These are phyloP conservation scores for Ophiostoma populinum DNA, from an alignment of 2,329 filamentous ascomycete genomes.

Conservation along the genomic window DNA sequence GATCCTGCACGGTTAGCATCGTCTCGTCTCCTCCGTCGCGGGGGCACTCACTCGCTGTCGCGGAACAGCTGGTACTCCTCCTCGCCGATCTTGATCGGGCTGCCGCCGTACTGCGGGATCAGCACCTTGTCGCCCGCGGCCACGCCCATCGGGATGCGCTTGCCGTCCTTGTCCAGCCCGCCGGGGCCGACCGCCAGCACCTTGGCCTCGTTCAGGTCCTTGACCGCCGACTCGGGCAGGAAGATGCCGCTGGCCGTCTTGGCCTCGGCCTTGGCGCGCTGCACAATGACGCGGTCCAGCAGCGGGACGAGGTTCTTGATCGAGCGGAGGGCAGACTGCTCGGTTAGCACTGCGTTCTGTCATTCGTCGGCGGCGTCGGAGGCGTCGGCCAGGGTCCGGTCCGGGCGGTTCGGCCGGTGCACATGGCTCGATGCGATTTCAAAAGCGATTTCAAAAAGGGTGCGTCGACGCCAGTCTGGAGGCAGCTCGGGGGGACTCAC, in stretches of 20 bases:
- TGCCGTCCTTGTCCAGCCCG: conserved; percentile 70
- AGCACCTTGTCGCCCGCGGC: conserved; percentile 74
- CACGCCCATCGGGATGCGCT: conserved; percentile 74
- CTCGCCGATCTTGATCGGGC: conserved; percentile 90
- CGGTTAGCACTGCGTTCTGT: conserved; percentile 21
- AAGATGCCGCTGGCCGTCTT: conserved; percentile 97
- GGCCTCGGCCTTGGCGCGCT: conserved; percentile 91
- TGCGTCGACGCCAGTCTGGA: no score
- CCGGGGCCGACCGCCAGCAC: conserved; percentile 92
- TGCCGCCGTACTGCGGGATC: conserved; percentile 94
- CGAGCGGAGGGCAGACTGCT: conserved; percentile 53
- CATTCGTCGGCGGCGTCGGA: no score
- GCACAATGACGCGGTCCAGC: conserved; percentile 93
- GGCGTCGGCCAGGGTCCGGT: no score
- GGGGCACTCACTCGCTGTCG: conserved; percentile 96
- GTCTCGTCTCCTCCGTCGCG: no score
- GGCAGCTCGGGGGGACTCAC: no score
- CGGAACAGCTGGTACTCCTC: conserved; percentile 94
- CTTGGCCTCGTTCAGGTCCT: conserved; percentile 96
- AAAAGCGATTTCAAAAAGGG: no score
- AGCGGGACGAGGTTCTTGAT: conserved; percentile 91
- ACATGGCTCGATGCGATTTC: no score
- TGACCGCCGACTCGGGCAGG: conserved; percentile 89
- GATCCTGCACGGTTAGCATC: conserved; percentile 40
- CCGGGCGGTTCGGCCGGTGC: no score